Evolutionary conservation across 2,329 filamentous ascomycete species (phyloP), one percentile per base, ranked within the genome.

Genomic region (Diplocarpon mali): DNA sequence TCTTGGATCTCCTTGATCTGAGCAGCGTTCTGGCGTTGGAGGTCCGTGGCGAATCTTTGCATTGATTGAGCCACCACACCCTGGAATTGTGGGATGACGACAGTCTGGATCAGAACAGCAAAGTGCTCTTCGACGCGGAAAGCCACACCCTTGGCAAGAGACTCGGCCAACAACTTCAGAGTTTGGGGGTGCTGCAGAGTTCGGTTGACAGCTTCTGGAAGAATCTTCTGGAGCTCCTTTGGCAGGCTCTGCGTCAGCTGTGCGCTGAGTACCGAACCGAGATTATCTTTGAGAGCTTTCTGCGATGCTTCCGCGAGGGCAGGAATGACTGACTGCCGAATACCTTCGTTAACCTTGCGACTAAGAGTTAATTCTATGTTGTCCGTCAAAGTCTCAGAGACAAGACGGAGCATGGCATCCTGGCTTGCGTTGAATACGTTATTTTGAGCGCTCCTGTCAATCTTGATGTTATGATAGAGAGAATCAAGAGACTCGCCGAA

Each of bases 111-210:
- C 9, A 75, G 68, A 30, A 71, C 69, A 12, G 73, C 65, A 39
- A 93, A 70, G 45, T 85, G 80, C 44, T 76, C 71, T 57, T 94
- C 83, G 24, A 95, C 70, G 44, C 76, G 78, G 35, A 75, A 67
- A 4, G 76, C 69, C 27, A 95, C 72, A 39, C 75, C 78, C 52
- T 76, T 75, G 2, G 78, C 71, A 29, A 94, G 73, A 40, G 79
- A 75, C 42, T 93, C 85, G 3, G 82, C 75, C 44, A 95, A 76
- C 6, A 73, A 67, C 57, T 82, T 82, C 51, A 86, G 68, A 32
- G 92, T 70, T 39, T 89, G 81, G 10, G 80, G 78, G 52, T 82
- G 83, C 58, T 85, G 80, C 42, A 95, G 64, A 16, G 83, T 77
- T 52, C 78, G 75, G 38, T 70, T 67, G 46, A 93, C 69, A 9